Conservation (phyloP, 306 rosid genomes). For the Cucumis hystrix region DNA sequence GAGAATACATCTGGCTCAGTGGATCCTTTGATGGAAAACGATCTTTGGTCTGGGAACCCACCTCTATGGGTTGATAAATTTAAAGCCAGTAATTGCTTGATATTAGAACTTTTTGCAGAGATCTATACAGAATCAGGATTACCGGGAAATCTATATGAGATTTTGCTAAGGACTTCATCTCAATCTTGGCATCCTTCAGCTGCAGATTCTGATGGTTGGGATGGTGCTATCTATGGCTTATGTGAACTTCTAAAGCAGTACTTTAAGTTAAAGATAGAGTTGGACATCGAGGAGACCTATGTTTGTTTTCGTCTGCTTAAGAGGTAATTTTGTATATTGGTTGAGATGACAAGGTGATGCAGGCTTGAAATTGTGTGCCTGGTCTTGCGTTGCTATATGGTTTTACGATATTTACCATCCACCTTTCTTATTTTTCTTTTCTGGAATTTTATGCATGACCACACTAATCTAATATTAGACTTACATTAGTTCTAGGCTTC, state of each 20-base stretch:
- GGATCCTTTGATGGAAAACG: constrained; percentile 15
- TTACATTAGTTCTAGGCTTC: not conserved
- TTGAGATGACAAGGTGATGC: not conserved
- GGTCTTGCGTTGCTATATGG: not conserved
- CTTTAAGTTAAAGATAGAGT: constrained; percentile 45
- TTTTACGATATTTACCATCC: not conserved
- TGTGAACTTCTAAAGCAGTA: constrained; percentile 76
- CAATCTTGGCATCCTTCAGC: constrained; percentile 29
- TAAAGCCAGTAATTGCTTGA: constrained; percentile 39
- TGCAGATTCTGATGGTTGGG: constrained; percentile 24
- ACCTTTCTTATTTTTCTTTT: not conserved
- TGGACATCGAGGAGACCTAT: constrained; percentile 83
- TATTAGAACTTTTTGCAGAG: constrained; percentile 44
- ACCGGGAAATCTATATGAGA: constrained; percentile 33
- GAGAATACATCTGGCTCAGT: constrained; percentile 21
- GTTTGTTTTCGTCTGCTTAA: constrained; percentile 64
- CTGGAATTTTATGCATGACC: not conserved
- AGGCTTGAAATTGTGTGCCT: constrained; percentile 7
- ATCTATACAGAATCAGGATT: constrained; percentile 38
- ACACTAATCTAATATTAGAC: not conserved
- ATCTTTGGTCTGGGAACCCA: constrained; percentile 76
- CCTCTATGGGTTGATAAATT: constrained; percentile 73
- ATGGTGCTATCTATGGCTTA: constrained; percentile 34
- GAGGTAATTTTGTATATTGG: constrained; percentile 38
- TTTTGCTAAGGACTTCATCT: constrained; percentile 31